phyloP scores from a whole-genome alignment of 1,139 yeast species.

The Oligophagozyma castellii region DNA sequence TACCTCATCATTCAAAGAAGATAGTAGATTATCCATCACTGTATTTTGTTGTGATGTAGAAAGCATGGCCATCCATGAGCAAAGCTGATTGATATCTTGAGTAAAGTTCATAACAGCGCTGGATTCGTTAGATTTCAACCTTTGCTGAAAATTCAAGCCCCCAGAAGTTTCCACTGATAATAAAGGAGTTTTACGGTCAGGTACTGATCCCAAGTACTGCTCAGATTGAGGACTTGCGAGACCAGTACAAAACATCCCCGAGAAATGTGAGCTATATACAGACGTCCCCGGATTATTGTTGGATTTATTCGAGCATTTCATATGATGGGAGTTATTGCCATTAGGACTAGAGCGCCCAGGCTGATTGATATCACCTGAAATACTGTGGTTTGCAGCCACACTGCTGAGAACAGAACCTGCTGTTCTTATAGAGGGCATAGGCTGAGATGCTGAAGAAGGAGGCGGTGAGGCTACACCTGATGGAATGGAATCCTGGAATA shows the following conservation, averaged over 20 bases:
- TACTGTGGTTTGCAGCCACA: too few relatives aligned
- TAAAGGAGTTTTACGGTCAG: too few relatives aligned
- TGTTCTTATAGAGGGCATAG: too few relatives aligned
- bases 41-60: slow-evolving; percentile 42
- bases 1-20: slow-evolving; percentile 36
- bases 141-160: not conserved
- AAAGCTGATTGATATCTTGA: slow-evolving; percentile 36
- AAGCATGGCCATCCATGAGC: slow-evolving; percentile 48
- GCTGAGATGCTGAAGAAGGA: slow-evolving; percentile 4
- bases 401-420: too few relatives aligned
- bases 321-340: not conserved
- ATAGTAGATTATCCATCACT: slow-evolving; percentile 44
- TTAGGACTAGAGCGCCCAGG: slow-evolving; percentile 2
- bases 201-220: too few relatives aligned
- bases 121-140: not conserved
- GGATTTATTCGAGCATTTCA: too few relatives aligned
- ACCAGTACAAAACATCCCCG: not conserved
- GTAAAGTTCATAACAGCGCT: slow-evolving; percentile 24
- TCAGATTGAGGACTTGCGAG: too few relatives aligned
- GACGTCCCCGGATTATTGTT: too few relatives aligned
- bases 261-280: not conserved
- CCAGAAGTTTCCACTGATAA: too few relatives aligned
- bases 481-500: not conserved
- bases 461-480: not conserved
- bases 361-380: too few relatives aligned